Evolutionary conservation across 164 flowering plant genomes (phyloP), one percentile per base, ranked within the genome.

Genomic region (Vitis cinerea): DNA sequence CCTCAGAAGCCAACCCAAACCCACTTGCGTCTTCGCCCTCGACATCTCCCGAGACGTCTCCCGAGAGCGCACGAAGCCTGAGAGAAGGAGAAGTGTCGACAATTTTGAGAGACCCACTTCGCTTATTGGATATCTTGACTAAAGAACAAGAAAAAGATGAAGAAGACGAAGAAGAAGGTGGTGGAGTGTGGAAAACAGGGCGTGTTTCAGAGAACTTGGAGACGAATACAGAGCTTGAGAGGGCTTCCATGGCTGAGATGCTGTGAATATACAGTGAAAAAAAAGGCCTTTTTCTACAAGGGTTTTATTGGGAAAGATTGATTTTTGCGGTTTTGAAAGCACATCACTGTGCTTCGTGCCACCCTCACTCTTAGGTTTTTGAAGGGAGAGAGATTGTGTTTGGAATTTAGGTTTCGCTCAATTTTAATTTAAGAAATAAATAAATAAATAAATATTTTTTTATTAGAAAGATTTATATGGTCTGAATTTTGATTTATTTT

Each of bases 191-290:
- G 70, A 72, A 63, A 66, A 66, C 55, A 2, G 66, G 77, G 61
- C 69, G 44, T 3, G 72, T 49, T 52, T 84, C 85, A 14, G 72
- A 30, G 61, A 81, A 62, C 61, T 63, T 81, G 61, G 81, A 69
- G 19, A 74, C 30, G 64, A 81, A 52, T 16, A 79, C 50, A 12
- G 84, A 74, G 60, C 78, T 80, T 16, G 85, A 74, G 47, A 85
- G 76, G 47, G 83, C 79, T 73, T 87, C 87, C 88, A 85, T 87
- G 65, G 74, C 37, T 4, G 50, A 60, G 8, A 29, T 37, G 2
- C 44, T 37, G 7, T 6, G 44, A 37, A 37, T 37, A 37, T 37
- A 37, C 44, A 37, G 44, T 37, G 44, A 37, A 37, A 37, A 31
- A 4, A 37, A 23, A 37, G 44, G 7, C 44, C 44, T 37, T 37